These are phyloP conservation scores for Quercus robur DNA, from an alignment of 306 rosid species.

Conservation along the genomic window DNA sequence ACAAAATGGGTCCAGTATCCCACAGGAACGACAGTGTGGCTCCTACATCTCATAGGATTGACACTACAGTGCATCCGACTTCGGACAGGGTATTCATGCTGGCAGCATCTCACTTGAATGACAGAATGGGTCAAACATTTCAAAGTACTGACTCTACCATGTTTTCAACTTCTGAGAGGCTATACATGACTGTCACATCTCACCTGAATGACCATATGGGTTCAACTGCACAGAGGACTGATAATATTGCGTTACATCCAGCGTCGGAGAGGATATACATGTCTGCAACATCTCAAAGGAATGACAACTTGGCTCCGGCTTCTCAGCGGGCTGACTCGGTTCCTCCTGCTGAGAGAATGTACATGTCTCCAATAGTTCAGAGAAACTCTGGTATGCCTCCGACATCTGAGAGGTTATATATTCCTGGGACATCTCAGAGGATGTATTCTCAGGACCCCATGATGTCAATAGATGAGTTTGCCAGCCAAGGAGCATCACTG, in stretches of 20 bases:
- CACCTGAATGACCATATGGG: conserved; percentile 28
- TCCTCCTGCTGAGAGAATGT: conserved; percentile 39
- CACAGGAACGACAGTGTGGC: conserved; percentile 15
- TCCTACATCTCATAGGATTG: conserved; percentile 21
- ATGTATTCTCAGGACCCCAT: conserved; percentile 44
- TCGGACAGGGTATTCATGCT: conserved; percentile 32
- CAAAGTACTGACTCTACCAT: conserved; percentile 21
- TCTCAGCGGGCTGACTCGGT: conserved; percentile 34
- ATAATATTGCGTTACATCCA: conserved; percentile 28
- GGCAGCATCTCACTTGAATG: conserved; percentile 29
- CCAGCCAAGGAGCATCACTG: conserved; percentile 42
- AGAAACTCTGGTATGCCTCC: conserved; percentile 23
- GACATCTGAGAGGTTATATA: conserved; percentile 43
- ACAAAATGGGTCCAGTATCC: conserved; percentile 14
- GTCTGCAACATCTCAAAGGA: conserved; percentile 40
- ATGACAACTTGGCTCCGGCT: conserved; percentile 31
- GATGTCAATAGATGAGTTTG: conserved; percentile 47
- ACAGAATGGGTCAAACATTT: conserved; percentile 29
- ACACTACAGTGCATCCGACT: conserved; percentile 14
- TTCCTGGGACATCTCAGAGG: conserved; percentile 41
- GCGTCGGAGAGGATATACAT: conserved; percentile 38
- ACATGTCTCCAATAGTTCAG: conserved; percentile 34
- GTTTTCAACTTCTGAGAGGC: conserved; percentile 41
- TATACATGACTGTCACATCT: conserved; percentile 24
- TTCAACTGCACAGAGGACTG: conserved; percentile 36